A percentile compares a stretch with the other conserved stretches of the same genome.
Evolutionary conservation across 805 yeast species (phyloP).

Genomic region (Wickerhamomyces ciferrii): DNA sequence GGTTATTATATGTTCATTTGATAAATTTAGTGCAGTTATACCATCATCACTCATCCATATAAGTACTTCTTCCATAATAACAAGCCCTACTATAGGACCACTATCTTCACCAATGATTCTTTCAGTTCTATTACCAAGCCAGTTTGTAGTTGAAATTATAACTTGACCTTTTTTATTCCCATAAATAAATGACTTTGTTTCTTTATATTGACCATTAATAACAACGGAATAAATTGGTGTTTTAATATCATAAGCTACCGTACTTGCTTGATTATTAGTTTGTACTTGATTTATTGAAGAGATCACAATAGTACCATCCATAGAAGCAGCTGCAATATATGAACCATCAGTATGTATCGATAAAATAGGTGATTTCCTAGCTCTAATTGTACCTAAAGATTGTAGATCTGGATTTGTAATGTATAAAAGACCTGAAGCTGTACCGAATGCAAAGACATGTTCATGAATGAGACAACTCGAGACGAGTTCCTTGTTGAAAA

Average conservation of each 20-base stretch:
- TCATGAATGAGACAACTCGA: slow-evolving; percentile 64
- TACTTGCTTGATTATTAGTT: slow-evolving; percentile 9
- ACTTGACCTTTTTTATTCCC: slow-evolving; percentile 92
- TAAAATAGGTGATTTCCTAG: slow-evolving; percentile 81
- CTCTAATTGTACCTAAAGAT: slow-evolving; percentile 67
- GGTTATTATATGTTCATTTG: slow-evolving; percentile 42
- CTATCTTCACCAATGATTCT: slow-evolving; percentile 50
- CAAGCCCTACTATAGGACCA: slow-evolving; percentile 70
- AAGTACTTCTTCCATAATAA: slow-evolving; percentile 56
- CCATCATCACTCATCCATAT: slow-evolving; percentile 87
- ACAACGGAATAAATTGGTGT: slow-evolving; percentile 88
- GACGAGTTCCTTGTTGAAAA: slow-evolving; percentile 73
- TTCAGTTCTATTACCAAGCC: slow-evolving; percentile 85
- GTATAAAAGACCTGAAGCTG: slow-evolving; percentile 83
- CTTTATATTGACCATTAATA: slow-evolving; percentile 62
- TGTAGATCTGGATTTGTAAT: slow-evolving; percentile 55
- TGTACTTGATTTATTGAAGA: slow-evolving; percentile 45
- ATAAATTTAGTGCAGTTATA: slow-evolving; percentile 57
- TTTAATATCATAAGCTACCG: slow-evolving; percentile 70
- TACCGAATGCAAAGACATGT: slow-evolving; percentile 68
- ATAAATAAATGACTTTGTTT: slow-evolving; percentile 62
- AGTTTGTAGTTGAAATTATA: slow-evolving; percentile 65
- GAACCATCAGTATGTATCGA: slow-evolving; percentile 68
- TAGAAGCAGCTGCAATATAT: slow-evolving; percentile 80
- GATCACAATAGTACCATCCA: slow-evolving; percentile 89